Evolutionary conservation across 331 rosid species (phyloP), one percentile per base, ranked within the genome.

Genomic region (Acacia concinna): DNA sequence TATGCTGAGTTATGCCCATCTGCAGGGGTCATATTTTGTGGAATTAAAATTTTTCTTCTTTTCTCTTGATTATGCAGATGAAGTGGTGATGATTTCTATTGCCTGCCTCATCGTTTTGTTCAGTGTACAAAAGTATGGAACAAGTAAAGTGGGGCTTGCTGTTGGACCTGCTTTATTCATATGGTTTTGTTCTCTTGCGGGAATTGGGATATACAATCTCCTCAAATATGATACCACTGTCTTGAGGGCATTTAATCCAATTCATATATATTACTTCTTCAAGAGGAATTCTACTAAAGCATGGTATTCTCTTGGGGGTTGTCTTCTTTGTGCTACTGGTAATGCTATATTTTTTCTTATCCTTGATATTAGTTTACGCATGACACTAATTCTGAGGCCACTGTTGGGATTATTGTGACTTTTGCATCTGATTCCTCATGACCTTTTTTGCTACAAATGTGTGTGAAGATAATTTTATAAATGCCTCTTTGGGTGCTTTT

Each of bases 251-350:
- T 96, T 96, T 78, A 96, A 96, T 89, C 99, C 99, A 71, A 79
- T 93, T 79, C 88, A 96, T 84, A 93, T 96, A 20, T 93, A 91
- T 79, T 93, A 93, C 83, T 96, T 91, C 87, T 96, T 96, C 83
- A 57, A 84, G 87, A 93, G 99, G 91, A 90, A 96, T 88, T 85
- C 99, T 73, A 90, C 87, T 62, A 96, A 90, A 84, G 99, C 98
- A 30, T 96, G 98, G 97, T 96, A 91, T 82, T 71, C 97, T 85
- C 98, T 96, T 68, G 99, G 98, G 81, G 99, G 99, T 59, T 96
- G 99, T 88, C 84, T 96, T 84, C 90, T 96, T 32, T 96, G 98
- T 86, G 99, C 98, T 78, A 93, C 99, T 69, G 99, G 99, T 96
- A 93, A 85, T 60, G 9, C 60, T 43, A 63, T 51, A 75, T 81